Conservation (phyloP, 495 filamentous ascomycete genomes). For the Hypoxylon trugodes region DNA sequence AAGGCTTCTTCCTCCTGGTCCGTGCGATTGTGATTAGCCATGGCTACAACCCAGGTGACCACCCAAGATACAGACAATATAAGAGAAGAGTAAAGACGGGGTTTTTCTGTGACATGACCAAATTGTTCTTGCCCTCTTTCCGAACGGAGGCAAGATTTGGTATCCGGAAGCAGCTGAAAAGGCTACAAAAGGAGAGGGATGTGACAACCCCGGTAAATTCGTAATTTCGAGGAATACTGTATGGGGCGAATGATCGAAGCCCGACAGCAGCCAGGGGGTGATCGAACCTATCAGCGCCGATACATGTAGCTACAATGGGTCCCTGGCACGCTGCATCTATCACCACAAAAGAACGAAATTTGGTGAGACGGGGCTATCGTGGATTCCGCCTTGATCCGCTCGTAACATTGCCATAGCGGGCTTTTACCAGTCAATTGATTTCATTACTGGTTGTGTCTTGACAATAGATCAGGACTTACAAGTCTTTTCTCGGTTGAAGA, state of each 20-base stretch:
- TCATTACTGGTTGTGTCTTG: not conserved
- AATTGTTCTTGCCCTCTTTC: slow-evolving; percentile 17
- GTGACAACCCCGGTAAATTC: slow-evolving; percentile 14
- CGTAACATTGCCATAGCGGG: slow-evolving; percentile 5
- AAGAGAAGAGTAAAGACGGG: no score
- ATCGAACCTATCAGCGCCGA: slow-evolving; percentile 21
- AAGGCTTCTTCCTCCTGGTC: not conserved
- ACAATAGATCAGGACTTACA: slow-evolving; percentile 24
- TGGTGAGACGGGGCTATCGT: slow-evolving; percentile 12
- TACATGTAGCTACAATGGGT: slow-evolving; percentile 5
- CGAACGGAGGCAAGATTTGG: slow-evolving; percentile 15
- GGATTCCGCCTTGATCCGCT: slow-evolving; percentile 13
- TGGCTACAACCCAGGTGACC: slow-evolving; percentile 1
- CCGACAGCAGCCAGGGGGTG: not conserved
- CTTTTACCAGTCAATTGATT: not conserved
- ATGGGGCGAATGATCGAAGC: slow-evolving; percentile 7
- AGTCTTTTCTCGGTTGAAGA: slow-evolving; percentile 29
- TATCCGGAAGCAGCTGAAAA: slow-evolving; percentile 25
- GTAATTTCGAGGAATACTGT: not conserved
- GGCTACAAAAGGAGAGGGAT: slow-evolving; percentile 12
- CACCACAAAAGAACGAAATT: slow-evolving; percentile 8
- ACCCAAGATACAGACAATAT: not conserved
- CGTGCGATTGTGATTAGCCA: slow-evolving; percentile 8
- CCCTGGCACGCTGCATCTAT: slow-evolving; percentile 15
- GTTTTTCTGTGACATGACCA: slow-evolving; percentile 8